phyloP scores from a whole-genome alignment of 805 yeast species.

The Lipomyces spencermartinsiae region DNA sequence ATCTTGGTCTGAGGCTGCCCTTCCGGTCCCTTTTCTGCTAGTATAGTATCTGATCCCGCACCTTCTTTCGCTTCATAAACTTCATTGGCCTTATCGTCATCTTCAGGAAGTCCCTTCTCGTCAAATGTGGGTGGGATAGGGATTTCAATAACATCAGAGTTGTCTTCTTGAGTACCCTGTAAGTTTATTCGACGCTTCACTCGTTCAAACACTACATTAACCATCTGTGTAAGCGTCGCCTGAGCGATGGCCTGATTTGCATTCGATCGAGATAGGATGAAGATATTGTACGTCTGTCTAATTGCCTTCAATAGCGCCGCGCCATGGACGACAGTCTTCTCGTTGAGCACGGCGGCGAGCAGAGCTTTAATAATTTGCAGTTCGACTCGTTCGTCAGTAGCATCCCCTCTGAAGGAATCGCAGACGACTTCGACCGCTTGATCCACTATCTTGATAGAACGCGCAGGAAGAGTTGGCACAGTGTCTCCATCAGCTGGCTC shows the following conservation, averaged over 20 bases:
- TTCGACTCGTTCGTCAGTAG: slow-evolving; percentile 87
- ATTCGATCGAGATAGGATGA: slow-evolving; percentile 79
- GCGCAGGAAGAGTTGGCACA: slow-evolving; percentile 37
- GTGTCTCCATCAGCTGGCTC: slow-evolving; percentile 20
- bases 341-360: slow-evolving; percentile 84
- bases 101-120: slow-evolving; percentile 9
- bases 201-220: slow-evolving; percentile 82
- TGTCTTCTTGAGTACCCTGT: slow-evolving; percentile 2
- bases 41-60: slow-evolving; percentile 2
- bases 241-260: slow-evolving; percentile 93
- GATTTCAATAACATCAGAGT: slow-evolving; percentile 25
- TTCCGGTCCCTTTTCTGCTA: background rate
- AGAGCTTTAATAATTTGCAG: slow-evolving; percentile 91
- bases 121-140: slow-evolving; percentile 25
- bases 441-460: slow-evolving; percentile 29
- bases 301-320: slow-evolving; percentile 86
- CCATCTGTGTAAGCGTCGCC: slow-evolving; percentile 90
- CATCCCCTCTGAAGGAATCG: slow-evolving; percentile 88
- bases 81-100: slow-evolving; percentile 31
- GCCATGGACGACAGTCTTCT: slow-evolving; percentile 85
- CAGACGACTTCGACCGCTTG: slow-evolving; percentile 79
- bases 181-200: slow-evolving; percentile 50
- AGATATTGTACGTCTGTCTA: slow-evolving; percentile 91
- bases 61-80: background rate
- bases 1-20: slow-evolving; percentile 31